Conservation (phyloP, 345 rosid genomes). For the Brassica rapa region DNA sequence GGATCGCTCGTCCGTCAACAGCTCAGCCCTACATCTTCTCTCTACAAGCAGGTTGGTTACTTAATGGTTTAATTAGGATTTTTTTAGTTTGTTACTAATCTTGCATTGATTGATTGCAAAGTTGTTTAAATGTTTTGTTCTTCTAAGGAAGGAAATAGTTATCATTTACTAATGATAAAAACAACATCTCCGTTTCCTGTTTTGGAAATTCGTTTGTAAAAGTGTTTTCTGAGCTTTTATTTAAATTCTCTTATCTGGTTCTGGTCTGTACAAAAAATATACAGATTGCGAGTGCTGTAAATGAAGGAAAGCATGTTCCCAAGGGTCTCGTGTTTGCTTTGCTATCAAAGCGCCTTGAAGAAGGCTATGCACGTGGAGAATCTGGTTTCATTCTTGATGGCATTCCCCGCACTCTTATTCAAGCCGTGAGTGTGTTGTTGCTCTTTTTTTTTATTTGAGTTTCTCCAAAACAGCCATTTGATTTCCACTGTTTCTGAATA, state of each 20-base stretch:
- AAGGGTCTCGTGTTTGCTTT: constrained; percentile 75
- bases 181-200: no score
- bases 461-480: constrained; percentile 32
- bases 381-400: constrained; percentile 94
- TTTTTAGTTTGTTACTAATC: no score
- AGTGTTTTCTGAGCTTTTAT: no score
- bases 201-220: background rate
- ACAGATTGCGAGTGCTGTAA: constrained; percentile 51
- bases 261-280: background rate
- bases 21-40: constrained; percentile 71
- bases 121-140: background rate
- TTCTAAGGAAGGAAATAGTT: background rate
- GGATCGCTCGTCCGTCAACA: constrained; percentile 82
- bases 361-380: constrained; percentile 78
- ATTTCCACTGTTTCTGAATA: constrained; percentile 11
- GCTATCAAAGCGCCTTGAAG: constrained; percentile 83
- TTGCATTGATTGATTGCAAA: constrained; percentile 3
- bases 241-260: no score
- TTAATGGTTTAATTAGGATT: no score
- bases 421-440: constrained; percentile 53
- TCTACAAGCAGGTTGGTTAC: constrained; percentile 52
- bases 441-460: background rate
- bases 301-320: constrained; percentile 71
- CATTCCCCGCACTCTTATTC: constrained; percentile 76
- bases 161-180: background rate